Conservation (phyloP, 257 asterid species). For the Gentiana macrophylla region DNA sequence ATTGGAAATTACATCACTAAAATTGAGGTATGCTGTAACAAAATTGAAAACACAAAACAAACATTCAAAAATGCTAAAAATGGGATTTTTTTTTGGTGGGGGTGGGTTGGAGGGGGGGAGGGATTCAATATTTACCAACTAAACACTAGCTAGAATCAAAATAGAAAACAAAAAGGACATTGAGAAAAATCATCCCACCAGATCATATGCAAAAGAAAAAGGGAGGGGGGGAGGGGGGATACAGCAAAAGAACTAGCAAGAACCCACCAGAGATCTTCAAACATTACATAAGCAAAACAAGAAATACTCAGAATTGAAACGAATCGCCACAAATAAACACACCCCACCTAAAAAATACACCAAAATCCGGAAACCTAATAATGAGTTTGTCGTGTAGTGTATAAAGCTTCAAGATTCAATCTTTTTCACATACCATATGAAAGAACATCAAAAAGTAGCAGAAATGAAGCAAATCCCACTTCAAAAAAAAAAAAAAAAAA, state of each 20-base stretch:
- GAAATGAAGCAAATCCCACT: too few species aligned
- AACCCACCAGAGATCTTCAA: constrained; percentile 12
- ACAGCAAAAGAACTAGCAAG: constrained; percentile 7
- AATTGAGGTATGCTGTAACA: not conserved
- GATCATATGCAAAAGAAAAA: not conserved
- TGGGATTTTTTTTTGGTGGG: too few species aligned
- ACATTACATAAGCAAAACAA: not conserved
- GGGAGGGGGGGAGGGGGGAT: too few species aligned
- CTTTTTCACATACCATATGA: not conserved
- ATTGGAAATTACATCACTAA: not conserved
- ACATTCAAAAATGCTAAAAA: too few species aligned
- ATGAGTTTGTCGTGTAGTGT: too few species aligned
- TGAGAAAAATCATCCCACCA: not conserved
- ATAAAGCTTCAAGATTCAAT: too few species aligned
- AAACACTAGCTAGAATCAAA: not conserved
- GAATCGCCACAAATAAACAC: not conserved
- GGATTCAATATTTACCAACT: not conserved
- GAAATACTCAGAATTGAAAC: not conserved
- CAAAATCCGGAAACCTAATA: too few species aligned
- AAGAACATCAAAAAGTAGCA: not conserved
- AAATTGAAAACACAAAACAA: too few species aligned
- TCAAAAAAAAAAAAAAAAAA: not conserved
- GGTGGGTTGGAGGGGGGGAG: too few species aligned
- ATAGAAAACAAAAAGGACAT: not conserved
- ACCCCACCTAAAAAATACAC: not conserved